A percentile compares a stretch with the other conserved stretches of the same genome.
phyloP scores from a whole-genome alignment of 768 basidiomycete species.

The Suillus fuscotomentosus region DNA sequence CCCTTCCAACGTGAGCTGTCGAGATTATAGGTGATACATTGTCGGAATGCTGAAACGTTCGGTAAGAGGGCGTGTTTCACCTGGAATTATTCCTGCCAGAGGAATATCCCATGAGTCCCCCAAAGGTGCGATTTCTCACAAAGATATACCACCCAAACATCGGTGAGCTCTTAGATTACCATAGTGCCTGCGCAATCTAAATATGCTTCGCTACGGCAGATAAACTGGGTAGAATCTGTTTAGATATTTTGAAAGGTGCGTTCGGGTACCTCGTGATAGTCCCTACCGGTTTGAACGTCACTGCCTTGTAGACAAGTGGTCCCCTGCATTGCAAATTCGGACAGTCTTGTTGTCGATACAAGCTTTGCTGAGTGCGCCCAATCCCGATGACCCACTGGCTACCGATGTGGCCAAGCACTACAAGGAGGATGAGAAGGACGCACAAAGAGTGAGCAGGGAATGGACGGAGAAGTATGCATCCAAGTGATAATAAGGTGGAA shows the following conservation, averaged over 20 bases:
- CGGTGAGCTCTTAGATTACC: constrained; percentile 54
- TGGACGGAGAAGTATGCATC: constrained; percentile 92
- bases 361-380: constrained; percentile 93
- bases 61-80: constrained; percentile 83
- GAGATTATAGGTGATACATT: background rate
- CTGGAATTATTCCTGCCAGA: constrained; percentile 98
- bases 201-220: constrained; percentile 46
- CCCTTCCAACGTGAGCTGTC: constrained; percentile 79
- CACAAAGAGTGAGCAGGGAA: constrained; percentile 87
- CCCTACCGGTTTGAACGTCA: background rate
- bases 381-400: constrained; percentile 94
- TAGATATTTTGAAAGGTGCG: constrained; percentile 95
- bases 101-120: constrained; percentile 99
- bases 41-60: constrained; percentile 6
- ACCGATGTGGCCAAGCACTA: constrained; percentile 98
- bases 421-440: constrained; percentile 95
- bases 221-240: constrained; percentile 96
- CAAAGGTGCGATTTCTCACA: constrained; percentile 96
- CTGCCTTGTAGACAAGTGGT: constrained; percentile 86
- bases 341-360: constrained; percentile 97
- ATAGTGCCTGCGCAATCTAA: constrained; percentile 1
- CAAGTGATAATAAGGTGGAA: constrained; percentile 15
- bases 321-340: constrained; percentile 96
- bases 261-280: background rate
- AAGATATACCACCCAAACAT: constrained; percentile 99